These are phyloP conservation scores for Escovopsis sp. DNA, from an alignment of 2,329 filamentous ascomycete species.

Conservation along the genomic window DNA sequence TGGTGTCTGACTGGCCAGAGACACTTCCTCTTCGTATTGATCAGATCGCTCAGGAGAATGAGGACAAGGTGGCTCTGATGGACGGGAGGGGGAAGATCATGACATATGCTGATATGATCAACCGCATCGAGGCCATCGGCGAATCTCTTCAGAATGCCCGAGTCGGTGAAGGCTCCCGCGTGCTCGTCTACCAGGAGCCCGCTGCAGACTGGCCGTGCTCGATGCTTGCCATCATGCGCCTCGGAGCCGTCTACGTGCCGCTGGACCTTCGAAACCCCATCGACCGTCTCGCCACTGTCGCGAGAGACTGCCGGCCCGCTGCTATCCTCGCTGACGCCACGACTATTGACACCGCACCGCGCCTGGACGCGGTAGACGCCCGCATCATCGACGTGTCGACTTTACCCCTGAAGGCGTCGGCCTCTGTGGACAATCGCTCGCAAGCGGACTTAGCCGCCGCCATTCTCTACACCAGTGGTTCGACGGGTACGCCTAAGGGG, in stretches of 20 bases:
- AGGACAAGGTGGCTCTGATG: slow-evolving; percentile 7
- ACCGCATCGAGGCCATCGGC: slow-evolving; percentile 19
- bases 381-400: too few species aligned
- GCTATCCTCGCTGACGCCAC: neutral
- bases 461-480: slow-evolving; percentile 19
- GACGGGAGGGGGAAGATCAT: slow-evolving; percentile 9
- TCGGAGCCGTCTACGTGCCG: slow-evolving; percentile 24
- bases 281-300: slow-evolving; percentile 17
- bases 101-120: slow-evolving; percentile 22
- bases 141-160: slow-evolving; percentile 9
- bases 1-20: slow-evolving; percentile 16
- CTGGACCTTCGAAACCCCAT: slow-evolving; percentile 22
- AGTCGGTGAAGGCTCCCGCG: slow-evolving; percentile 6
- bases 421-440: neutral
- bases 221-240: slow-evolving; percentile 24
- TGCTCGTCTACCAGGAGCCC: slow-evolving; percentile 27
- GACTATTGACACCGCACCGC: neutral
- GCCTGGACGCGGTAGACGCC: too few species aligned
- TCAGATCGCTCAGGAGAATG: slow-evolving; percentile 13
- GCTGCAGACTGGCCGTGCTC: slow-evolving; percentile 20
- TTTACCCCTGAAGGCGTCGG: too few species aligned
- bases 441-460: neutral
- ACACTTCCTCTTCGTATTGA: slow-evolving; percentile 23
- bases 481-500: slow-evolving; percentile 25
- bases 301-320: slow-evolving; percentile 6